Base-by-base conservation (phyloP, 2,329 filamentous ascomycete species). In the Acrodontium crateriforme region DNA sequence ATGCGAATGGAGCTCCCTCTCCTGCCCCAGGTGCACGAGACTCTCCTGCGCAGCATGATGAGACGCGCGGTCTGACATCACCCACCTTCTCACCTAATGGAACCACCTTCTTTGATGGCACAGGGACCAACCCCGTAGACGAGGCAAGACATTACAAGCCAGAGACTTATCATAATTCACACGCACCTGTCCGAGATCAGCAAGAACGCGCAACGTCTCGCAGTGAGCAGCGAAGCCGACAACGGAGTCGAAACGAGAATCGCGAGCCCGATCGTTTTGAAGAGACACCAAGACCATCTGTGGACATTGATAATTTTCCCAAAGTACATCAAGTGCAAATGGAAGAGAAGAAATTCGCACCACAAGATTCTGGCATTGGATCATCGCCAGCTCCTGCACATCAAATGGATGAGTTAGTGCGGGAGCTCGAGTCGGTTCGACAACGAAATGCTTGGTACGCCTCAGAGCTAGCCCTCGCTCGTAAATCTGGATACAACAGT, bases 361-460 rank as follows among this genome's bases (percentile, higher is more conserved):
- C 55, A 67, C 73, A 54, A 36, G 71, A 69, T 58, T 73, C 37
- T 42, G 79, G 42, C 54, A 62, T 42, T 54, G 77, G 46, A 57
- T 73, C 51, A 60, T 76, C 35, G 67, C 78, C 34, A 58, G 68
- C 39, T 52, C 69, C 50, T 68, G 74, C 46, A 64, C 71, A 53
- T 6, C 73, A 78, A 40, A 77, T 78, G 1, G 78, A 81, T 37
- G 74, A 79, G 0, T 55, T 94, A 9, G 64, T 82, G 9, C 87
- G 89, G 50, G 89, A 98, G 50, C 65, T 98, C 2, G 87, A 98
- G 49, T 67, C 74, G 6, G 69, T 77, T 3, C 81, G 82, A 45
- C 89, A 78, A 47, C 73, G 80, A 28, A 95, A 93, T 55, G 87
- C 87, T 1, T 98, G 89, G 89, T 94, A 92, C 54, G 83, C 84